Percentiles rank a stretch among this genome's conserved stretches.
phyloP scores from a whole-genome alignment of 345 rosid genomes.

The rapeseed (Brassica napus) region DNA sequence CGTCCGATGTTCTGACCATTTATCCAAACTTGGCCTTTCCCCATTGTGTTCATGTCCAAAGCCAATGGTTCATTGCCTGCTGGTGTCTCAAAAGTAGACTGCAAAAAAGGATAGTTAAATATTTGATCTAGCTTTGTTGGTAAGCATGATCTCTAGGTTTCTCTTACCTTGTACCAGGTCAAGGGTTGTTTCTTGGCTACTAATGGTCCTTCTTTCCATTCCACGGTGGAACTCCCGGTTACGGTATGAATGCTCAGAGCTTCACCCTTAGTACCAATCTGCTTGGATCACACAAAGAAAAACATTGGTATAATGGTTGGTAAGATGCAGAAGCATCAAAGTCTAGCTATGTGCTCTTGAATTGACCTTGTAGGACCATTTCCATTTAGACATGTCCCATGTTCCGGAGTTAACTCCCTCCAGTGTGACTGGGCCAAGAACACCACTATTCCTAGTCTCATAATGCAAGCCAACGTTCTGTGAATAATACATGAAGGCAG shows the following conservation, averaged over 20 bases:
- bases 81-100: constrained; percentile 31
- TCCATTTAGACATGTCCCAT: constrained; percentile 67
- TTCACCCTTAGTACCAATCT: constrained; percentile 88
- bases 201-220: constrained; percentile 56
- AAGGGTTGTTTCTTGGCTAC: constrained; percentile 50
- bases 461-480: constrained; percentile 90
- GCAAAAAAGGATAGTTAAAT: constrained; percentile 29
- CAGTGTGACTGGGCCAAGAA: constrained; percentile 77
- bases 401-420: constrained; percentile 66
- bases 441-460: constrained; percentile 81
- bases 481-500: constrained; percentile 6
- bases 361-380: constrained; percentile 86
- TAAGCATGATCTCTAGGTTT: neutral
- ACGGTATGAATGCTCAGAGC: constrained; percentile 52
- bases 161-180: constrained; percentile 83
- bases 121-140: constrained; percentile 4
- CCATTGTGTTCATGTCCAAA: constrained; percentile 44
- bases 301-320: neutral
- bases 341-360: constrained; percentile 4
- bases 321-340: neutral
- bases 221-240: constrained; percentile 43
- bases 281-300: neutral
- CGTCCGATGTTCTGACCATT: constrained; percentile 41
- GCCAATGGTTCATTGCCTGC: constrained; percentile 38
- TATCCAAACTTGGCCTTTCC: constrained; percentile 44